Evolutionary conservation across 192 early-diverging fungal genomes (phyloP), one percentile per base, ranked within the genome.

Genomic region (Coemansia sp.): DNA sequence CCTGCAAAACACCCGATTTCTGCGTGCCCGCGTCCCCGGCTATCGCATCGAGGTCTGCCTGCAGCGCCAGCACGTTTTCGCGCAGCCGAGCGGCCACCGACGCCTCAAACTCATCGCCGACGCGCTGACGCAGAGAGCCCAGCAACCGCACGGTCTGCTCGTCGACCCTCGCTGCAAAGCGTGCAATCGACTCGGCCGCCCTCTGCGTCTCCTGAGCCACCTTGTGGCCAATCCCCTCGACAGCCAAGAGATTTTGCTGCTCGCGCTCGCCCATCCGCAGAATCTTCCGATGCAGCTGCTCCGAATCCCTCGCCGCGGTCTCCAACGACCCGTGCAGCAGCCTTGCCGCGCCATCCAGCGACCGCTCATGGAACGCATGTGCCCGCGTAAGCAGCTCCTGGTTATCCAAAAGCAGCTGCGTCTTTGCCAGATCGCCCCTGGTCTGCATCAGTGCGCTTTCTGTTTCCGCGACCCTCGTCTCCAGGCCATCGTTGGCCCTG

Each of bases 311-410:
- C 13, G 23, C 13, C 9, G 72, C 55, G 5, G 53, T 10, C 1
- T 9, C 51, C 8, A 74, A 53, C 19, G 64, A 35, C 9, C 42
- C 24, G 46, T 79, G 45, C 56, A 75, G 14, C 60, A 18, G 68
- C 24, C 27, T 50, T 48, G 83, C 83, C 1, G 78, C 39, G 0
- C 50, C 23, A 30, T 83, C 75, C 9, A 86, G 62, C 50, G 66
- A 51, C 3, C 54, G 24, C 32, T 84, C 85, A 24, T 82, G 79
- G 23, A 74, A 55, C 6, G 78, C 76, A 39, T 86, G 85, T 1
- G 83, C 83, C 25, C 71, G 66, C 0, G 80, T 67, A 49, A 86
- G 45, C 25, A 83, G 42, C 14, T 35, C 52, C 55, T 73, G 67
- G 3, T 50, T 50, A 3, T 71, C 58, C 27, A 83, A 45, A 6